phyloP scores from a whole-genome alignment of 257 asterid genomes.

The Striga asiatica region DNA sequence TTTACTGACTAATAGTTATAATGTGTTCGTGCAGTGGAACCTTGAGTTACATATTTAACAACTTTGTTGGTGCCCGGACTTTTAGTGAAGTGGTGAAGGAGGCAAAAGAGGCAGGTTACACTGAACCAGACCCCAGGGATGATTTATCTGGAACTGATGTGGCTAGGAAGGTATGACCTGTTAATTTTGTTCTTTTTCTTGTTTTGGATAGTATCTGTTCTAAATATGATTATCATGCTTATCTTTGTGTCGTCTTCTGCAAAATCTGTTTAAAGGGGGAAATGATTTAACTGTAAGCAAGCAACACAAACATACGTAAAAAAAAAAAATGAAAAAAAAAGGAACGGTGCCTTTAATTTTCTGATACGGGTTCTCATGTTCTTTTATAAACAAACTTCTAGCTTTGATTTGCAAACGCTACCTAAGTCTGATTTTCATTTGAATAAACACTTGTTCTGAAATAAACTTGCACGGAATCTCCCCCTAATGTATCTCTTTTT shows the following conservation, averaged over 20 bases:
- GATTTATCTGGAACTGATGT: conserved; percentile 97
- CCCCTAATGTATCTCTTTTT: not conserved
- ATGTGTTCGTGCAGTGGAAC: conserved; percentile 71
- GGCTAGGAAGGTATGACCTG: conserved; percentile 74
- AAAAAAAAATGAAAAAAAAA: no score
- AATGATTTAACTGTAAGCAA: no score
- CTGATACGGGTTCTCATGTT: no score
- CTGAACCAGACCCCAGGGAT: conserved; percentile 99
- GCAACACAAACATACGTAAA: no score
- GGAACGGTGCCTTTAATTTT: no score
- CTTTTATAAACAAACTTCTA: not conserved
- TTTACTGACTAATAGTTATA: conserved; percentile 11
- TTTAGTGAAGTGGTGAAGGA: conserved; percentile 92
- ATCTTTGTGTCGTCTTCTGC: no score
- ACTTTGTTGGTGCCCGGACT: conserved; percentile 51
- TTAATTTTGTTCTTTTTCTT: not conserved
- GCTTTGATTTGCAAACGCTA: not conserved
- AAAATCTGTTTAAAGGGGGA: no score
- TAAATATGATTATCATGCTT: no score
- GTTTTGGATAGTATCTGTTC: not conserved
- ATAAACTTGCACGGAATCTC: not conserved
- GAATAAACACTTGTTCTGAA: no score
- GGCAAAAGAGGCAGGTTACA: conserved; percentile 95
- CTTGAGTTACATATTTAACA: conserved; percentile 89
- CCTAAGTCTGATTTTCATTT: not conserved